A percentile compares a stretch with the other conserved stretches of the same genome.
phyloP scores from a whole-genome alignment of 129 eudicot genomes.

The Smallanthus sonchifolius region DNA sequence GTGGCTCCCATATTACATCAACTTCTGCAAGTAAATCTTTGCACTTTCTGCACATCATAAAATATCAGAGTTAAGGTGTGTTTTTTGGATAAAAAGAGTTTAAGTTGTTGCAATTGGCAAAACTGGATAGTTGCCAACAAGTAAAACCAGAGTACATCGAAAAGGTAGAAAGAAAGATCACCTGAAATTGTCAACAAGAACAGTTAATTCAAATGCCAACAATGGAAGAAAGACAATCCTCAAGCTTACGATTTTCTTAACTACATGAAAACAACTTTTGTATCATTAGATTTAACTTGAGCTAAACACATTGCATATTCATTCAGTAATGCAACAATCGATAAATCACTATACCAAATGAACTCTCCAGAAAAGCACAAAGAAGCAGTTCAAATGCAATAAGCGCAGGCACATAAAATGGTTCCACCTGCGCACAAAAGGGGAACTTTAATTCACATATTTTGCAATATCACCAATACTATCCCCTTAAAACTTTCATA shows the following conservation, averaged over 20 bases:
- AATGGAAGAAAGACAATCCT: constrained; percentile 77
- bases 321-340: constrained; percentile 5
- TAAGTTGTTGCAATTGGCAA: constrained; percentile 8
- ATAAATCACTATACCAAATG: constrained; percentile 48
- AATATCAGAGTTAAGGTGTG: neutral
- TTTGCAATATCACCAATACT: neutral
- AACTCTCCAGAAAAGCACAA: constrained; percentile 73
- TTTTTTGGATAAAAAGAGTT: too few species aligned
- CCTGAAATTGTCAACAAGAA: constrained; percentile 86
- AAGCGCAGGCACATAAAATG: constrained; percentile 77
- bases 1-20: constrained; percentile 86
- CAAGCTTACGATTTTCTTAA: constrained; percentile 41
- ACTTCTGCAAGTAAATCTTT: constrained; percentile 81
- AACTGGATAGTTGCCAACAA: neutral
- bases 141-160: neutral
- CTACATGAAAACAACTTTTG: constrained; percentile 31
- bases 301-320: neutral
- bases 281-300: neutral
- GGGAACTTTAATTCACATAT: neutral
- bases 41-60: constrained; percentile 60
- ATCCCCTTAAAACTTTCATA: constrained; percentile 5
- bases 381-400: constrained; percentile 83
- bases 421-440: constrained; percentile 59
- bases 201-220: constrained; percentile 59
- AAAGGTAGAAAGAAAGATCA: constrained; percentile 15